phyloP scores from a whole-genome alignment of 1,139 yeast species.

The Spencermartinsiella ligniputridi region DNA sequence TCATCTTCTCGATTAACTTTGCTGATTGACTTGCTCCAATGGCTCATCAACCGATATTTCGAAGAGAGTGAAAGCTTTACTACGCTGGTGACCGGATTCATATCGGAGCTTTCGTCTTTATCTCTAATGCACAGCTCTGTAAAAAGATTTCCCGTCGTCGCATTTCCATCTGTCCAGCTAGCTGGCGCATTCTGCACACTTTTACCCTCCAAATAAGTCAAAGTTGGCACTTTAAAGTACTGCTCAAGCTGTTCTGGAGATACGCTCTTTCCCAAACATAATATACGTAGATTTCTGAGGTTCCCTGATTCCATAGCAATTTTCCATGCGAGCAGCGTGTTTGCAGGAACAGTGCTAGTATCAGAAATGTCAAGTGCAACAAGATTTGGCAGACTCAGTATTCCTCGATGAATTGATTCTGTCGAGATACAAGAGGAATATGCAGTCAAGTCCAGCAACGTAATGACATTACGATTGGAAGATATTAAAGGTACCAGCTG shows the following conservation, averaged over 20 bases:
- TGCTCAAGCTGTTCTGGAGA: neutral
- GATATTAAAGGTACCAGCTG: neutral
- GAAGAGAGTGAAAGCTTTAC: neutral
- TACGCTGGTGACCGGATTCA: neutral
- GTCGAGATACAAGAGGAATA: neutral
- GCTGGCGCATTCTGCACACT: neutral
- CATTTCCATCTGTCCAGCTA: neutral
- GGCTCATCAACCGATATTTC: neutral
- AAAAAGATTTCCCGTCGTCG: neutral
- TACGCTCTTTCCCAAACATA: constrained; percentile 15
- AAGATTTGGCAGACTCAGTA: constrained; percentile 12
- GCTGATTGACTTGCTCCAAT: neutral
- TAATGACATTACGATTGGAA: constrained; percentile 10
- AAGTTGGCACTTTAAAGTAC: neutral
- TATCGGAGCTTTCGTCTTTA: neutral
- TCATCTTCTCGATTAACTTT: neutral
- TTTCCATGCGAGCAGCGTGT: constrained; percentile 19
- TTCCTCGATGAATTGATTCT: neutral
- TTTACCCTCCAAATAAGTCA: neutral
- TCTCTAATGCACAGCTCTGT: neutral
- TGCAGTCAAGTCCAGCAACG: constrained; percentile 20
- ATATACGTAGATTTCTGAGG: constrained; percentile 19
- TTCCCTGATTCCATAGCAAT: constrained; percentile 21
- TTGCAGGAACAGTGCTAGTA: constrained; percentile 9
- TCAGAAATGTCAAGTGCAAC: constrained; percentile 24